Conservation (phyloP, 306 rosid genomes). For the Lathyrus aphaca region DNA sequence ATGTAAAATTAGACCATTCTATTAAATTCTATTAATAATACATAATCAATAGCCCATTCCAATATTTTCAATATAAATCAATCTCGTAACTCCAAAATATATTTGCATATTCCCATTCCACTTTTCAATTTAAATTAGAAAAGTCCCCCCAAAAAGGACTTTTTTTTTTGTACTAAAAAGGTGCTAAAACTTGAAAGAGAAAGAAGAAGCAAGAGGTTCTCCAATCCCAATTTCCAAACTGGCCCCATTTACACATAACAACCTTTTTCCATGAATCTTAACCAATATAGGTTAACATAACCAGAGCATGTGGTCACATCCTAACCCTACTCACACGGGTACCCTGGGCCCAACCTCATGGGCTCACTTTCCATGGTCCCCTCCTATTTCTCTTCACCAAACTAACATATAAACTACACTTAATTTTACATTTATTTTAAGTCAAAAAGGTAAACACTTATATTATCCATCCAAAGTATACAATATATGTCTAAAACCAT, state of each 20-base stretch:
- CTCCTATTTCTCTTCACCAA: not conserved
- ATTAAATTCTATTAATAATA: no score
- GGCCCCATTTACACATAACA: not conserved
- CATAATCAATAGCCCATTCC: no score
- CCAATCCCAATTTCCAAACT: not conserved
- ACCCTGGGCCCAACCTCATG: constrained; percentile 11
- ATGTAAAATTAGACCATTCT: no score
- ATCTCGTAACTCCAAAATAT: no score
- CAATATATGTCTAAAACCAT: no score
- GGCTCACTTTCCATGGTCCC: not conserved
- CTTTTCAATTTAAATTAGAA: not conserved
- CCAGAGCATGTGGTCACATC: not conserved
- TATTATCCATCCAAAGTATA: no score
- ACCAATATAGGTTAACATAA: constrained; percentile 12
- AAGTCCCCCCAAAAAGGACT: not conserved
- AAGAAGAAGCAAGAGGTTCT: constrained; percentile 13
- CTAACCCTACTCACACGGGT: constrained; percentile 14
- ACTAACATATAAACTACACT: not conserved
- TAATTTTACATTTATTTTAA: not conserved
- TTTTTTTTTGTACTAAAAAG: not conserved
- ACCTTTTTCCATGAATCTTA: constrained; percentile 15
- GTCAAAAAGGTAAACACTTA: no score
- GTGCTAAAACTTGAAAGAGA: constrained; percentile 2
- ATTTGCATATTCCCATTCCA: not conserved
- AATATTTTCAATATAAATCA: no score